Percentiles rank a stretch among this genome's conserved stretches.
phyloP scores from a whole-genome alignment of 176 grass and related monocot species.

The Calamus simplicifolius region DNA sequence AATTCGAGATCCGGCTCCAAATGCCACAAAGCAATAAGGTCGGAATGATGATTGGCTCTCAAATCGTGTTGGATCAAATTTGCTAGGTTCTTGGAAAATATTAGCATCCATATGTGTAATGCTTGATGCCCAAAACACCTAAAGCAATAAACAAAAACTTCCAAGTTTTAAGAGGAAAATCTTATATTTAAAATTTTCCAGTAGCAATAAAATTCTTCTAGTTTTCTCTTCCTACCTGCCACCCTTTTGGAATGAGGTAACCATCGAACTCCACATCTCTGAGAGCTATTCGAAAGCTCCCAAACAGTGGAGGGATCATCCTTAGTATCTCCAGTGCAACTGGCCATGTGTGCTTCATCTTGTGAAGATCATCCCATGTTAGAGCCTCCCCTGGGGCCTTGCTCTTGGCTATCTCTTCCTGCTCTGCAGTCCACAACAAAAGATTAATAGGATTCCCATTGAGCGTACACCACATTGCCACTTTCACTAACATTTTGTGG shows the following conservation, averaged over 20 bases:
- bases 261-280: constrained; percentile 31
- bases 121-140: constrained; percentile 37
- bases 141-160: neutral
- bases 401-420: neutral
- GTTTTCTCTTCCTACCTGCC: constrained; percentile 23
- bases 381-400: constrained; percentile 17
- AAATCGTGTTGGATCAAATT: constrained; percentile 33
- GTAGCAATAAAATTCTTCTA: too few species aligned
- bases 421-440: too few species aligned
- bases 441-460: too few species aligned
- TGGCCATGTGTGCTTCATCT: constrained; percentile 47
- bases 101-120: constrained; percentile 32
- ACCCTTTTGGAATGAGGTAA: constrained; percentile 40
- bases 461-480: too few species aligned
- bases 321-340: constrained; percentile 31
- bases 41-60: constrained; percentile 6
- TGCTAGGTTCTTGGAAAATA: constrained; percentile 30
- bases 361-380: constrained; percentile 33
- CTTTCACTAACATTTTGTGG: too few species aligned
- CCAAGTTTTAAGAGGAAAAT: neutral
- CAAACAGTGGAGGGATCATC: constrained; percentile 31
- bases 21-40: constrained; percentile 37
- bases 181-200: neutral
- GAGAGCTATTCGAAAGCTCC: constrained; percentile 27
- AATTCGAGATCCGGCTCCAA: constrained; percentile 30